Base-by-base conservation (phyloP, 1,139 yeast genomes). In the Geotrichum citri-aurantii region DNA sequence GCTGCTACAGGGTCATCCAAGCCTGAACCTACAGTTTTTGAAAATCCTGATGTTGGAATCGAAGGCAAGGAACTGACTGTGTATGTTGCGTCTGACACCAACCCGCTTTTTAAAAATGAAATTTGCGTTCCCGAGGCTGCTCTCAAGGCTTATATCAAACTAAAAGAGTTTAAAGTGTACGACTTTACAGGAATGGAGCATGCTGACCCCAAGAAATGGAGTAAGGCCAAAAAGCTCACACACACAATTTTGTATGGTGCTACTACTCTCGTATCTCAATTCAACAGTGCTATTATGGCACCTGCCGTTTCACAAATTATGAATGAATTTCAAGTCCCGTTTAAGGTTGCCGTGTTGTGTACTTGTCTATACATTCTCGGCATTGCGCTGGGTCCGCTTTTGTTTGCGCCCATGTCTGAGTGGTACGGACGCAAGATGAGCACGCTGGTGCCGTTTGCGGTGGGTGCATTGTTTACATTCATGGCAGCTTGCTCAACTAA, bases 351-450 rank as follows among this genome's bases (percentile, higher is more conserved):
- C 3, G 80, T 82, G 0, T 73, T 87, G 54, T 79, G 87, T 0
- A 85, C 88, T 19, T 79, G 91, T 0, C 73, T 88, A 29, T 86
- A 84, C 79, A 85, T 88, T 44, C 73, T 87, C 63, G 93, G 95
- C 1, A 78, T 87, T 65, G 85, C 86, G n/a, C 74, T 82, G 42
- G 96, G 95, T 3, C 95, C 96, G 0, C 74, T 88, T 63, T 72
- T 88, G 48, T 81, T 91, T 77, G 89, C 92, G 3, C 96, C 96
- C 3, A 72, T 88, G 48, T 85, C 92, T 17, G 96, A 88, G 69
- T 82, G 85, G 63, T 81, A 83, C 59, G 96, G 96, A 8, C 77
- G 96, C 60, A 83, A 84, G 65, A 75, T 83, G 1, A 89, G 89
- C 0, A 88, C 85, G 65, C 73, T 86, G 54, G 73, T 81, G 48